A percentile compares a stretch with the other conserved stretches of the same genome.
These are phyloP conservation scores for Diphasiastrum complanatum DNA, from an alignment of 83 land plant species.

Conservation along the genomic window DNA sequence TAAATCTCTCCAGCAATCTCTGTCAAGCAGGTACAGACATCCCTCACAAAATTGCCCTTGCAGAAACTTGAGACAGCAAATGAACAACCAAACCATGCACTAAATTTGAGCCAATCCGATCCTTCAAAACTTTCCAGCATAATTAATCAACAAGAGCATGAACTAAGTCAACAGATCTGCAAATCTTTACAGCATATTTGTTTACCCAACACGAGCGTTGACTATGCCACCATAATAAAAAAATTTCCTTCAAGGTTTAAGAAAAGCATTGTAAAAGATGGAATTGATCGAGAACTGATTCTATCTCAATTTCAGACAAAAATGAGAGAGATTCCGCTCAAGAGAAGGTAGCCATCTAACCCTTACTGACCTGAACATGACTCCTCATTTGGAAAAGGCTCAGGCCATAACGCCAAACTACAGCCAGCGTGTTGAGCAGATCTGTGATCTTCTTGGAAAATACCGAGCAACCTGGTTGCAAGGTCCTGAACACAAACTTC, in stretches of 20 bases:
- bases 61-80: background rate
- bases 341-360: background rate
- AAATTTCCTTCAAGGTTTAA: background rate
- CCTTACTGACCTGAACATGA: constrained; percentile 54
- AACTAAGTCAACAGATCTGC: constrained; percentile 1
- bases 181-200: too few species aligned
- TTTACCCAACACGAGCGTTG: too few species aligned
- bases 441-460: constrained; percentile 32
- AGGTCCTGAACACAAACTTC: constrained; percentile 55
- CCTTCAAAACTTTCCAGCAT: background rate
- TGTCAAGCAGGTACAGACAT: constrained; percentile 15
- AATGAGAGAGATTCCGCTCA: background rate
- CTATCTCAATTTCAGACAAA: background rate
- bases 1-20: constrained; percentile 51
- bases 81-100: background rate
- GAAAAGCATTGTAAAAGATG: background rate
- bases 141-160: background rate
- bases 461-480: constrained; percentile 16
- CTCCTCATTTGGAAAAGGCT: constrained; percentile 63
- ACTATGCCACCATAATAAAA: constrained; percentile 9
- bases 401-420: constrained; percentile 61
- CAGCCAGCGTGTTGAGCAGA: constrained; percentile 34
- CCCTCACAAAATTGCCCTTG: background rate
- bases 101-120: background rate
- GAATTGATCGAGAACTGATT: background rate